Evolutionary conservation across 352 stramenopile genomes (phyloP).

Genomic region (Phytopythium oedochilum): DNA sequence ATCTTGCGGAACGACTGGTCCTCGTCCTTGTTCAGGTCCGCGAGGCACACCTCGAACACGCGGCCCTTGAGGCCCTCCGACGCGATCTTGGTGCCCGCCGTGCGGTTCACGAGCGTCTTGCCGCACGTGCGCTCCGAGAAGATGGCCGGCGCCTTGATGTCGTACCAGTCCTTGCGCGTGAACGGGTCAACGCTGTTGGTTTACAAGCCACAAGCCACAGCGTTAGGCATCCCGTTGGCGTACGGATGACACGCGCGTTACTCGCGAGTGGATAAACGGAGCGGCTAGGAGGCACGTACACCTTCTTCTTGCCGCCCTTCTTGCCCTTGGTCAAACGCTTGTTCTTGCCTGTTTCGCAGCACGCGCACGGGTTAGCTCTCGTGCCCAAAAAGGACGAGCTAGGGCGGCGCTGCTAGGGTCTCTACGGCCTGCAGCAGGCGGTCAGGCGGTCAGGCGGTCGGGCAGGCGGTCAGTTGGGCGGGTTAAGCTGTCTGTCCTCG

Average conservation of each 20-base stretch:
- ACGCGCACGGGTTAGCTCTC: neutral
- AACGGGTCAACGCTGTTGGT: constrained; percentile 94
- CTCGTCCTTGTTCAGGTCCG: constrained; percentile 99
- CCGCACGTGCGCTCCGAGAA: constrained; percentile 97
- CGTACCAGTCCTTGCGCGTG: constrained; percentile 97
- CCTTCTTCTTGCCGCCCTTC: constrained; percentile 92
- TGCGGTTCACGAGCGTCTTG: constrained; percentile 99
- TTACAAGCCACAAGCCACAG: constrained; percentile 4
- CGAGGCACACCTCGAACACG: constrained; percentile 98
- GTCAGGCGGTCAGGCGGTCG: too few species aligned
- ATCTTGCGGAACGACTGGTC: constrained; percentile 98
- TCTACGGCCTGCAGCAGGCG: too few species aligned
- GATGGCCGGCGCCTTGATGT: constrained; percentile 98
- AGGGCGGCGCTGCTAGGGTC: neutral
- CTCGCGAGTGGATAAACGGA: too few species aligned
- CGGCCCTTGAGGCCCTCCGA: constrained; percentile 98
- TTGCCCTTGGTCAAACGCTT: constrained; percentile 91
- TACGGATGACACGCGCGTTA: too few species aligned
- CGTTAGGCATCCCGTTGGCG: constrained; percentile 8
- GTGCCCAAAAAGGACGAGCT: neutral
- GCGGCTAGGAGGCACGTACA: constrained; percentile 77
- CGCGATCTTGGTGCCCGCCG: constrained; percentile 95
- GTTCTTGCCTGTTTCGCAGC: constrained; percentile 72
- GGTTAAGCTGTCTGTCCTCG: too few species aligned
- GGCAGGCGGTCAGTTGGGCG: neutral